These are phyloP conservation scores for Pyronema domesticum DNA, from an alignment of 495 filamentous ascomycete species.

Conservation along the genomic window DNA sequence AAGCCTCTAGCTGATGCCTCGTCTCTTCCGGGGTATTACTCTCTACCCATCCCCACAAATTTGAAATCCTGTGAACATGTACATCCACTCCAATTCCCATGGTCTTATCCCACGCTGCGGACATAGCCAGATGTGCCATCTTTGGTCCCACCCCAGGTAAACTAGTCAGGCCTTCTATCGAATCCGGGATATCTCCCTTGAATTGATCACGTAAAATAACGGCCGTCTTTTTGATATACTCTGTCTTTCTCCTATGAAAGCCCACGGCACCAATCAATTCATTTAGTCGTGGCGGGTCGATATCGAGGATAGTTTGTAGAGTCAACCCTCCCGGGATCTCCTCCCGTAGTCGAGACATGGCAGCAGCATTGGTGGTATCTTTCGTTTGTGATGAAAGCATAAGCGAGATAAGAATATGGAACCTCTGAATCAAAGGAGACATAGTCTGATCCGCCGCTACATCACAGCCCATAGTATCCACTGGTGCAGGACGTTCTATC, in stretches of 20 bases:
- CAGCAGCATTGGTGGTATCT: conserved; percentile 77
- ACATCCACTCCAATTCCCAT: conserved; percentile 52
- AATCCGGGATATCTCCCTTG: conserved; percentile 63
- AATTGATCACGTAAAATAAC: conserved; percentile 51
- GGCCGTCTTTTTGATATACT: conserved; percentile 66
- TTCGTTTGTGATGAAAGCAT: conserved; percentile 98
- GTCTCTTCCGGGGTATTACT: conserved; percentile 68
- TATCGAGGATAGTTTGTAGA: conserved; percentile 60
- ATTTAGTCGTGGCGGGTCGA: conserved; percentile 52
- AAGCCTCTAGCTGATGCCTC: conserved; percentile 53
- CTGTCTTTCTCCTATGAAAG: conserved; percentile 83
- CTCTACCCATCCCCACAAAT: conserved; percentile 79
- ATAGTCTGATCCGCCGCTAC: conserved; percentile 41
- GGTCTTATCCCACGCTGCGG: conserved; percentile 39
- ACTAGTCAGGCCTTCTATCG: conserved; percentile 55
- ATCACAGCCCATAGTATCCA: conserved; percentile 97
- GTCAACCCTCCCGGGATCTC: conserved; percentile 54
- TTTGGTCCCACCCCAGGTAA: conserved; percentile 92
- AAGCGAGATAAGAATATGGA: conserved; percentile 77
- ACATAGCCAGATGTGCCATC: conserved; percentile 90
- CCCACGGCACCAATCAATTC: conserved; percentile 80
- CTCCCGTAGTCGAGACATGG: conserved; percentile 60
- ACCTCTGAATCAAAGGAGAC: conserved; percentile 44
- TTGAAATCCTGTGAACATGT: conserved; percentile 73
- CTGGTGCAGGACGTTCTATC: conserved; percentile 55